Evolutionary conservation across 2,329 filamentous ascomycete species (phyloP).

Genomic region (Fusarium sambucinum): DNA sequence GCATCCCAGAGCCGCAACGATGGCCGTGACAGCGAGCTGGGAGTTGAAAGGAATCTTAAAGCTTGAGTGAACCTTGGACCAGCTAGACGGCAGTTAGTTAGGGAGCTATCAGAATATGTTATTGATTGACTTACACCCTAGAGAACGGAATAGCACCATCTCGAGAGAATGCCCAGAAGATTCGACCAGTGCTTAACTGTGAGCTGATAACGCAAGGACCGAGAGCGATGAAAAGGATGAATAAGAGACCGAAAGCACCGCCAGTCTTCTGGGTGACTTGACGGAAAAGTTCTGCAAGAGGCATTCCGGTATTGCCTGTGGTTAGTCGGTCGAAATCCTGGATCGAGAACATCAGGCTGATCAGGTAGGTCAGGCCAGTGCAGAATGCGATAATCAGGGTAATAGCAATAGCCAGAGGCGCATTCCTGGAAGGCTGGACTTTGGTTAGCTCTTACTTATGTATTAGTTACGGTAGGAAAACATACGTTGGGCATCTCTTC

Average conservation of each 20-base stretch:
- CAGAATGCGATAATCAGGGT: constrained; percentile 7
- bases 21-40: not conserved
- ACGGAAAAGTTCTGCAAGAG: constrained; percentile 7
- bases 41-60: constrained; percentile 9
- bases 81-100: too few species aligned
- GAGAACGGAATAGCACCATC: not conserved
- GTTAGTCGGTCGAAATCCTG: not conserved
- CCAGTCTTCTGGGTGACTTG: constrained; percentile 6
- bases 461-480: fast-evolving
- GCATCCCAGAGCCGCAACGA: constrained; percentile 6
- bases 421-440: not conserved
- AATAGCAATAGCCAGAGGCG: constrained; percentile 5
- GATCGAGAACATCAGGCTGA: constrained; percentile 11
- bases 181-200: constrained; percentile 6
- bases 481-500: constrained; percentile 23
- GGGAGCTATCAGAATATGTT: too few species aligned
- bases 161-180: constrained; percentile 20
- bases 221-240: not conserved
- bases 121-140: not conserved
- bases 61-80: constrained; percentile 14
- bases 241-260: not conserved
- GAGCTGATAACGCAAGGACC: constrained; percentile 12
- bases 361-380: constrained; percentile 1
- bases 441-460: too few species aligned
- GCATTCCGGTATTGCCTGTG: not conserved